Evolutionary conservation across 2,329 filamentous ascomycete species (phyloP).

Genomic region (Magnaporthiopsis rhizophila): DNA sequence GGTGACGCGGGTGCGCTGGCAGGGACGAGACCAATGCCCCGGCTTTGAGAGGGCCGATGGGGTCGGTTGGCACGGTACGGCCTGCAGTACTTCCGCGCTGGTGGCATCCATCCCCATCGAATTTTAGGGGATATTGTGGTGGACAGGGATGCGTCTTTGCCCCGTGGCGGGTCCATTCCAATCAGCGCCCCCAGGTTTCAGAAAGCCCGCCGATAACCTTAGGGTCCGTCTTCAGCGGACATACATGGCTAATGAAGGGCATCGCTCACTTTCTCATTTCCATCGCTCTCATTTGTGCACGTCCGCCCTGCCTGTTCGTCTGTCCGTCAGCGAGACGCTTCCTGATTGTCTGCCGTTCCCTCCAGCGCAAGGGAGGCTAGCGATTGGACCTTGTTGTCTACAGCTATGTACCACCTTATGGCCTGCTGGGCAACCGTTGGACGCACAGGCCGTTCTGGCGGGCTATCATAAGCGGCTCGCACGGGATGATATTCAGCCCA

Average conservation of each 20-base stretch:
- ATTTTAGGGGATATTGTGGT: background rate
- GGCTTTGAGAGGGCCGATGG: background rate
- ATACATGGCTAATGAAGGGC: background rate
- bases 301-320: background rate
- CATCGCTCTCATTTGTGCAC: background rate
- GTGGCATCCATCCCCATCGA: background rate
- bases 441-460: background rate
- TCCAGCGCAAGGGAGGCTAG: too few species aligned
- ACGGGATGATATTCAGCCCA: too few species aligned
- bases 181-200: constrained; percentile 7
- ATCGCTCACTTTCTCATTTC: background rate
- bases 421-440: background rate
- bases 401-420: too few species aligned
- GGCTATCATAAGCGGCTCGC: background rate
- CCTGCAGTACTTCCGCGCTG: background rate
- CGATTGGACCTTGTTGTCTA: too few species aligned
- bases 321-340: background rate
- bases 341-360: too few species aligned
- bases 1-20: background rate
- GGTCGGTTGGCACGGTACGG: background rate
- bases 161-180: constrained; percentile 6
- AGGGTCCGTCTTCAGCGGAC: background rate
- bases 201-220: background rate
- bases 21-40: background rate
- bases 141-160: background rate